These are phyloP conservation scores for Neofusicoccum ribis DNA, from an alignment of 2,329 filamentous ascomycete genomes.

Conservation along the genomic window DNA sequence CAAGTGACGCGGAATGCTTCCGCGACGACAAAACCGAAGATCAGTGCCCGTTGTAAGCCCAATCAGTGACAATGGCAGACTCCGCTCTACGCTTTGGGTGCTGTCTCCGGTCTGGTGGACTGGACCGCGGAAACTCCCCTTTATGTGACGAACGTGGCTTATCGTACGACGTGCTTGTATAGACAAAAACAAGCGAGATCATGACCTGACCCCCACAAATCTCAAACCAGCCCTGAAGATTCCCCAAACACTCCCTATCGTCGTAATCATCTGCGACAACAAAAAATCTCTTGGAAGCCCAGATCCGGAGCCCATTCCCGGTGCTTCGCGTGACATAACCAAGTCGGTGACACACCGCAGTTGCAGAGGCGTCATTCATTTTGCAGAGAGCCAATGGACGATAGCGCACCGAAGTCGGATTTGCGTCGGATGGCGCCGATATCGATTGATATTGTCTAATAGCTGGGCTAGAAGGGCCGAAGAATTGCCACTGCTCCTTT, in stretches of 20 bases:
- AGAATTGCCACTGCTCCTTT: no score
- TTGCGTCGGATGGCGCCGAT: not conserved
- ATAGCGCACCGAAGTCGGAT: not conserved
- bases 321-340: not conserved
- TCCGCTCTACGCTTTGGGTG: not conserved
- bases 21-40: not conserved
- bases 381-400: not conserved
- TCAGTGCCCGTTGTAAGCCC: not conserved
- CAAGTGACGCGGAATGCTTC: not conserved
- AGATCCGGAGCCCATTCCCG: not conserved
- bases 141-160: not conserved
- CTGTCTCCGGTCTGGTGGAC: not conserved
- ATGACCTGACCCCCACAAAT: not conserved
- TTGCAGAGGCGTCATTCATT: not conserved
- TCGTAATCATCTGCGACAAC: no score
- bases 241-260: no score
- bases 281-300: not conserved
- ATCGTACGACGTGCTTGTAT: not conserved
- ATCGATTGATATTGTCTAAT: no score
- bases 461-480: not conserved
- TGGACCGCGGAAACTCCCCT: not conserved
- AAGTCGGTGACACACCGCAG: not conserved
- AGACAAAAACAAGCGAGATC: not conserved
- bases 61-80: no score
- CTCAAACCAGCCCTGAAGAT: not conserved